Conservation (phyloP, 2,329 filamentous ascomycete genomes). For the Aspergillus sclerotialis region DNA sequence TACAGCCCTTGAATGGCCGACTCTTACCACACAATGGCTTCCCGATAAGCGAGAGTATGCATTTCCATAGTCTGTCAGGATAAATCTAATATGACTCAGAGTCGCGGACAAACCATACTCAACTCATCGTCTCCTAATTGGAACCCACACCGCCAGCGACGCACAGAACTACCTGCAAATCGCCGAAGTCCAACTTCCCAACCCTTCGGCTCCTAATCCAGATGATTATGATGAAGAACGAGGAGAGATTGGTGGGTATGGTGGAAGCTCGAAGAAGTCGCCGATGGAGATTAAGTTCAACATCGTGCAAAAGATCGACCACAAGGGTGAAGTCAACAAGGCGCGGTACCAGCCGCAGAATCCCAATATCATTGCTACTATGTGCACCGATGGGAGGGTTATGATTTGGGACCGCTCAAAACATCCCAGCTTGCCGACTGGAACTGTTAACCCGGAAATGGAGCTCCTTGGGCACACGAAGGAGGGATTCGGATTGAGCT, state of each 20-base stretch:
- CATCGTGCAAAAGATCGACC: conserved; percentile 91
- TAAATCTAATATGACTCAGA: conserved; percentile 29
- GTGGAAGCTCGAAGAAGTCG: conserved; percentile 61
- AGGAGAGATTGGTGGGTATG: conserved; percentile 91
- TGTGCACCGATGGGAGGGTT: conserved; percentile 79
- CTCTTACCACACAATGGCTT: conserved; percentile 95
- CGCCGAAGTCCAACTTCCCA: conserved; percentile 87
- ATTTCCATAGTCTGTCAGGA: too few species aligned
- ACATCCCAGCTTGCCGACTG: conserved; percentile 70
- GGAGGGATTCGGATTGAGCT: conserved; percentile 88
- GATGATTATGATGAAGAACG: conserved; percentile 85
- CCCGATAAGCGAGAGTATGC: conserved; percentile 77
- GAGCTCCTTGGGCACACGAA: conserved; percentile 76
- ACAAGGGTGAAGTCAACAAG: conserved; percentile 96
- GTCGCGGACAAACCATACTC: conserved; percentile 80
- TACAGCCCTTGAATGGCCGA: conserved; percentile 94
- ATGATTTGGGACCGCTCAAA: conserved; percentile 96
- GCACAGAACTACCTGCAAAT: conserved; percentile 90
- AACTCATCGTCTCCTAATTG: conserved; percentile 81
- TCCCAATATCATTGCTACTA: conserved; percentile 89
- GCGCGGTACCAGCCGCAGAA: conserved; percentile 97
- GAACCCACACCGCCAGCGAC: conserved; percentile 85
- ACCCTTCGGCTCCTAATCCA: conserved; percentile 62
- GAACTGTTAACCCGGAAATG: conserved; percentile 71
- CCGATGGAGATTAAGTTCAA: conserved; percentile 72